Conservation (phyloP, 371 early-diverging fungal species). For the Fennellomyces sp. region DNA sequence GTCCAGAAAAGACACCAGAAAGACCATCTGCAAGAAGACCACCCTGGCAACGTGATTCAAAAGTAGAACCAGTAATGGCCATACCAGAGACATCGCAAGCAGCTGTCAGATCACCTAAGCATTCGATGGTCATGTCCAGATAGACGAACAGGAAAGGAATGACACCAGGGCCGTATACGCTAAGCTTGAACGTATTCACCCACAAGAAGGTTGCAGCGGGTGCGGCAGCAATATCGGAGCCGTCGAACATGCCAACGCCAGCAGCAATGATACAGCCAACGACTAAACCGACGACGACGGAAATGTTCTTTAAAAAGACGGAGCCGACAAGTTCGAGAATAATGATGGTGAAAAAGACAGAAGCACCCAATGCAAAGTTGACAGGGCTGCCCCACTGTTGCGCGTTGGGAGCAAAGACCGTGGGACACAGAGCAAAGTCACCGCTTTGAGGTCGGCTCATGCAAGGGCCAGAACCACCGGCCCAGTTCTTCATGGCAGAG, state of each 20-base stretch:
- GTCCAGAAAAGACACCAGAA: constrained; percentile 52
- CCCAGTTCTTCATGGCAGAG: constrained; percentile 52
- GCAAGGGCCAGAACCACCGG: constrained; percentile 52
- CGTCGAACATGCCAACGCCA: constrained; percentile 56
- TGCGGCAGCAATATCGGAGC: constrained; percentile 42
- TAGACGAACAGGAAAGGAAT: constrained; percentile 61
- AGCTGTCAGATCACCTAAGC: constrained; percentile 64
- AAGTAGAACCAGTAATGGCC: constrained; percentile 57
- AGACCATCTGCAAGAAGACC: constrained; percentile 64
- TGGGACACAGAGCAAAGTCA: constrained; percentile 34
- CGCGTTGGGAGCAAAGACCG: constrained; percentile 51
- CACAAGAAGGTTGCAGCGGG: constrained; percentile 62
- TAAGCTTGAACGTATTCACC: constrained; percentile 54
- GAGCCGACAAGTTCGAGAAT: constrained; percentile 61
- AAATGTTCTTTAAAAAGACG: constrained; percentile 58
- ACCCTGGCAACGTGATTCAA: constrained; percentile 61
- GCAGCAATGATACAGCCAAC: constrained; percentile 61
- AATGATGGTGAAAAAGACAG: constrained; percentile 58
- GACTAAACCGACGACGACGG: constrained; percentile 58
- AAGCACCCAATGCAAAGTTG: constrained; percentile 57
- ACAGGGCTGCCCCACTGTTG: constrained; percentile 52
- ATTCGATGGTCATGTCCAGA: constrained; percentile 53
- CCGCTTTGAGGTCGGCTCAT: constrained; percentile 36
- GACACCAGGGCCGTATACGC: constrained; percentile 58
- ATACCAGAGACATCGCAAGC: constrained; percentile 61